Conservation (phyloP, 2,329 filamentous ascomycete species). For the Ceratocystis smalleyi region DNA sequence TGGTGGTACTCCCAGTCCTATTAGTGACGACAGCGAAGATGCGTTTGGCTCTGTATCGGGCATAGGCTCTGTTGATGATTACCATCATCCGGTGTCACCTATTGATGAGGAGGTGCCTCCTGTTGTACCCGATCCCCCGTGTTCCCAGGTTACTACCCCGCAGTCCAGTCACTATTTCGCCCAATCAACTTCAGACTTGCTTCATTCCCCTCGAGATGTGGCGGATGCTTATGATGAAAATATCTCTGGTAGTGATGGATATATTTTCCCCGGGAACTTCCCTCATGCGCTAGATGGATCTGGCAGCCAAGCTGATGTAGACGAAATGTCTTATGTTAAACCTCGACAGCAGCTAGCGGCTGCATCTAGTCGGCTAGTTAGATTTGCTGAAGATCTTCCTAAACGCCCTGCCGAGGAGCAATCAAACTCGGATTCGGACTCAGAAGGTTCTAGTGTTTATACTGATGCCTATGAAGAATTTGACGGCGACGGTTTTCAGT, state of each 20-base stretch:
- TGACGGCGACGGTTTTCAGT: conserved; percentile 55
- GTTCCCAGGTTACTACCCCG: background rate
- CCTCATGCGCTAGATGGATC: background rate
- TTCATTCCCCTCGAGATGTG: background rate
- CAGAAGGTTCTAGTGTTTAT: conserved; percentile 45
- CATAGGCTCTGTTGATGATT: conserved; percentile 11
- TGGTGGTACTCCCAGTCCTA: conserved; percentile 17
- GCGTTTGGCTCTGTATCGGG: conserved; percentile 7
- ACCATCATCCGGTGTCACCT: conserved; percentile 15
- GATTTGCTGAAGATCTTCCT: conserved; percentile 29
- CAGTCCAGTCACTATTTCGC: background rate
- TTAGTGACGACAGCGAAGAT: conserved; percentile 24
- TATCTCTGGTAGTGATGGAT: background rate
- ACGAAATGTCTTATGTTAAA: background rate
- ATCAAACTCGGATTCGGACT: conserved; percentile 19
- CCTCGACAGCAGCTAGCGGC: background rate
- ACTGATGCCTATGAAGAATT: conserved; percentile 65
- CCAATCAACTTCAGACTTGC: background rate
- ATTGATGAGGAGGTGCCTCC: background rate
- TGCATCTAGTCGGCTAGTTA: background rate
- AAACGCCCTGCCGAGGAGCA: conserved; percentile 5
- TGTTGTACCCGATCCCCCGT: background rate
- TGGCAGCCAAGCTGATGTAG: background rate
- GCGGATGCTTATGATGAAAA: background rate
- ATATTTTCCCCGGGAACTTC: background rate